phyloP scores from a whole-genome alignment of 2,329 filamentous ascomycete genomes.

The Colletotrichum filicis region DNA sequence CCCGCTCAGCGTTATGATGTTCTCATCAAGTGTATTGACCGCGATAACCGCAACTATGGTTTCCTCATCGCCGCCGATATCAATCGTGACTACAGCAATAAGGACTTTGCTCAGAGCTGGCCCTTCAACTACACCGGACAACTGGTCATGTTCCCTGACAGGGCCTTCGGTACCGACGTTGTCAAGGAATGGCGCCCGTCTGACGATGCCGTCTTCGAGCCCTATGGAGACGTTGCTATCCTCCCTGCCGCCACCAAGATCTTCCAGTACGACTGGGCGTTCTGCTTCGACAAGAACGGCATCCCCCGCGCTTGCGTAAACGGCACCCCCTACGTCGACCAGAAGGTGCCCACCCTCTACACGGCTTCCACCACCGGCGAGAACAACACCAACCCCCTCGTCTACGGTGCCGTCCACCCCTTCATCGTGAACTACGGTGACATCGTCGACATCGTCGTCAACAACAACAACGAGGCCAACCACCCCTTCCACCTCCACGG shows the following conservation, averaged over 20 bases:
- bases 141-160: constrained; percentile 50
- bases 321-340: constrained; percentile 72
- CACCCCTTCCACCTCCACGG: constrained; percentile 67
- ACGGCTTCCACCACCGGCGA: constrained; percentile 70
- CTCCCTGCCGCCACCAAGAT: constrained; percentile 64
- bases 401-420: constrained; percentile 57
- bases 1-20: constrained; percentile 60
- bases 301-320: constrained; percentile 73
- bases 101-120: constrained; percentile 41
- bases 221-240: constrained; percentile 62
- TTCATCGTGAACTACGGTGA: constrained; percentile 51
- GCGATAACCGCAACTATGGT: constrained; percentile 53
- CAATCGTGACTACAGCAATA: constrained; percentile 53
- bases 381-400: constrained; percentile 51
- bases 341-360: constrained; percentile 78
- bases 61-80: constrained; percentile 56
- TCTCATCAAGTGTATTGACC: constrained; percentile 53
- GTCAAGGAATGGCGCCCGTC: constrained; percentile 59
- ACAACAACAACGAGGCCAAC: constrained; percentile 58
- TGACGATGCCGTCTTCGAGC: constrained; percentile 71
- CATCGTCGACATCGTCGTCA: constrained; percentile 59
- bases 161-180: constrained; percentile 42
- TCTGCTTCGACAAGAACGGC: constrained; percentile 70
- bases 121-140: constrained; percentile 55
- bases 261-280: constrained; percentile 66